Evolutionary conservation across 202 grass and related monocot genomes (phyloP).

Genomic region (Panicum virgatum): DNA sequence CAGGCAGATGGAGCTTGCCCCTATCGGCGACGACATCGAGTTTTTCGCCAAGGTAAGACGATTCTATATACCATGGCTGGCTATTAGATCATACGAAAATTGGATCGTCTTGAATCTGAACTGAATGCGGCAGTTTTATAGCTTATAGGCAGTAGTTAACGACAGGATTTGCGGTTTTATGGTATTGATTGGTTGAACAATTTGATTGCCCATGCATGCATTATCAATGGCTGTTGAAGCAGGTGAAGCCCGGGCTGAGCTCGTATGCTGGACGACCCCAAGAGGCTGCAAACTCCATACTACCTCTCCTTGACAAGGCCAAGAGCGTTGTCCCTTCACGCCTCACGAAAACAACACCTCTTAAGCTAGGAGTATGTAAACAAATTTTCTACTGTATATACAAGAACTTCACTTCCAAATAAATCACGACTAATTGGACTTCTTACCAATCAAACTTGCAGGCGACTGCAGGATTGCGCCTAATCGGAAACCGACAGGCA

Average conservation of each 20-base stretch:
- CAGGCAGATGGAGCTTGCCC: background rate
- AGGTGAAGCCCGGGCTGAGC: conserved; percentile 14
- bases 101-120: background rate
- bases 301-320: conserved; percentile 5
- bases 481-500: background rate
- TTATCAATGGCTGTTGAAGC: background rate
- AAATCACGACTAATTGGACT: background rate
- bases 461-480: conserved; percentile 19
- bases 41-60: background rate
- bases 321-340: background rate
- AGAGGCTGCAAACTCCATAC: background rate
- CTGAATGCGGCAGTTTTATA: background rate
- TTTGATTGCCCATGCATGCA: background rate
- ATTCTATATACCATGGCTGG: background rate
- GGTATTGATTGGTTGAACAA: background rate
- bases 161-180: background rate
- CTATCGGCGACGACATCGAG: background rate
- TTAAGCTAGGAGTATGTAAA: background rate
- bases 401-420: background rate
- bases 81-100: background rate
- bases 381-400: background rate
- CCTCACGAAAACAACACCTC: background rate
- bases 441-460: background rate
- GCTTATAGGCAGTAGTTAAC: background rate
- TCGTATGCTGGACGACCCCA: background rate